Percentiles rank a stretch among this genome's conserved stretches.
These are phyloP conservation scores for Pseudonitzschia multistriata DNA, from an alignment of 108 stramenopile species.

Conservation along the genomic window DNA sequence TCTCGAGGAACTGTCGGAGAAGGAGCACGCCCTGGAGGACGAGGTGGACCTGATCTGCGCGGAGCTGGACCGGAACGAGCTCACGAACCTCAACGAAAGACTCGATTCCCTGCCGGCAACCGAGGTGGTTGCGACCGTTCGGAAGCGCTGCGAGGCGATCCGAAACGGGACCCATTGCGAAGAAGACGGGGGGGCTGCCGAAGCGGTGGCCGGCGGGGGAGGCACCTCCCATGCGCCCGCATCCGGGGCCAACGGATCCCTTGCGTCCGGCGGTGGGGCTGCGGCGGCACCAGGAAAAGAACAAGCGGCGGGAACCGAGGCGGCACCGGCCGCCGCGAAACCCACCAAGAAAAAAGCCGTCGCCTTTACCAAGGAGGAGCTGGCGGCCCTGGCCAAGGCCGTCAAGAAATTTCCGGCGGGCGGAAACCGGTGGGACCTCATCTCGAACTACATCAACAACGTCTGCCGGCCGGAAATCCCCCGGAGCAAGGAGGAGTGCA, in stretches of 20 bases:
- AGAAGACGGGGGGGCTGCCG: conserved; percentile 17
- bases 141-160: conserved; percentile 9
- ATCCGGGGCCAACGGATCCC: not conserved
- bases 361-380: conserved; percentile 92
- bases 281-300: not conserved
- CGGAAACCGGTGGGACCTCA: conserved; percentile 93
- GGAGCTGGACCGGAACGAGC: conserved; percentile 21
- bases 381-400: conserved; percentile 90
- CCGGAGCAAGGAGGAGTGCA: conserved; percentile 93
- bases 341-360: conserved; percentile 34
- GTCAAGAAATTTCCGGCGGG: conserved; percentile 93
- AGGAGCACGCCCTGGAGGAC: conserved; percentile 45
- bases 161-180: conserved; percentile 1
- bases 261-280: not conserved
- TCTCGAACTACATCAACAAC: conserved; percentile 90
- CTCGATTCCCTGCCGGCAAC: conserved; percentile 19
- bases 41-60: conserved; percentile 26
- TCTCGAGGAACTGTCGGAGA: conserved; percentile 40
- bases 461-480: conserved; percentile 67
- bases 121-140: conserved; percentile 16
- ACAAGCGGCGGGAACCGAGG: not conserved
- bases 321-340: not conserved
- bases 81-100: conserved; percentile 20
- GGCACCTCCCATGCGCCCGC: not conserved
- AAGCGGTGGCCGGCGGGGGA: not conserved